A percentile compares a stretch with the other conserved stretches of the same genome.
These are phyloP conservation scores for Santalum album DNA, from an alignment of 164 flowering plant genomes.

Conservation along the genomic window DNA sequence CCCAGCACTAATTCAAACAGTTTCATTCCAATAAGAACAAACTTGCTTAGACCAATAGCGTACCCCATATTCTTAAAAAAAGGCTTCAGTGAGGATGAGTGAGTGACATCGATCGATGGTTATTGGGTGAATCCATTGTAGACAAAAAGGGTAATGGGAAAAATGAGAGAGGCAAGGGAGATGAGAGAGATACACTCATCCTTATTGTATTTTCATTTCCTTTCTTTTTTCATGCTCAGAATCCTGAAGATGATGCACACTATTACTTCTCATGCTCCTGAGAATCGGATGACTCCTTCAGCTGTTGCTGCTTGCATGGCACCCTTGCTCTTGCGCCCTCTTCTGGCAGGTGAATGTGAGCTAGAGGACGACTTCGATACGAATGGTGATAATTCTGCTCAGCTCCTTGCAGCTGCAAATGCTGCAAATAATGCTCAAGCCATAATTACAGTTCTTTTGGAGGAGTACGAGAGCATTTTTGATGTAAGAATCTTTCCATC, in stretches of 20 bases:
- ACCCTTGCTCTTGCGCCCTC: constrained; percentile 88
- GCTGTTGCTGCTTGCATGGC: constrained; percentile 99
- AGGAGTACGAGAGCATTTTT: constrained; percentile 87
- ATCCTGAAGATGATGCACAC: constrained; percentile 94
- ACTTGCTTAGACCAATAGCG: no score
- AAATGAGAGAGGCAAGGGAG: no score
- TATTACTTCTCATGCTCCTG: constrained; percentile 70
- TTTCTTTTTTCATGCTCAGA: constrained; percentile 28
- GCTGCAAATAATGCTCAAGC: constrained; percentile 99
- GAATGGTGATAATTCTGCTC: constrained; percentile 81
- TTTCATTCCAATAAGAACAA: no score
- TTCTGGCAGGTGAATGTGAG: constrained; percentile 97
- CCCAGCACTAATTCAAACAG: no score
- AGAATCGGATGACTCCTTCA: constrained; percentile 86
- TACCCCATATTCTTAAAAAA: no score
- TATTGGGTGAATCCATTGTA: no score
- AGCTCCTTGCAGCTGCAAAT: constrained; percentile 99
- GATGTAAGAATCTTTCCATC: constrained; percentile 47
- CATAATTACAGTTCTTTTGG: constrained; percentile 74
- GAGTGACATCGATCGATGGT: no score
- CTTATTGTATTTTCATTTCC: not conserved
- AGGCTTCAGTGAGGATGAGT: no score
- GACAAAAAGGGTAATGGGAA: no score
- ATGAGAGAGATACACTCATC: no score
- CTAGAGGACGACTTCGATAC: constrained; percentile 79